Evolutionary conservation across 148 eudicot species (phyloP), one percentile per base, ranked within the genome.

Genomic region (Nepenthes mirabilis): DNA sequence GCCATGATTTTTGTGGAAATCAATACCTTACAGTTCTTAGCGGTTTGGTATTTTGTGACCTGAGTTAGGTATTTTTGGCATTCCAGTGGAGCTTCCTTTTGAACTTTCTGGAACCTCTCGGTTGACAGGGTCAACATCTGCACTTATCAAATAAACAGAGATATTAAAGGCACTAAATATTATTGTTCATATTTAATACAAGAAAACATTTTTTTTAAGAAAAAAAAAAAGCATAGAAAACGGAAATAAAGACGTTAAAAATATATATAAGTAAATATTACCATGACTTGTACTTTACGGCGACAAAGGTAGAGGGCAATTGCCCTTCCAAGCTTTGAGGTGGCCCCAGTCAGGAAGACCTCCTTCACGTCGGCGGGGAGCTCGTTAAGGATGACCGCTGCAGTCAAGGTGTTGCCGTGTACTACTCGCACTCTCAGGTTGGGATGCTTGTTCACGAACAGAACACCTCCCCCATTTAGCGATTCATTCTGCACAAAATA

Each of bases 41-140:
- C 97, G 4, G 94, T 88, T 45, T 83, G 83, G 61, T 88, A 83
- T 65, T 91, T 91, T 7, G 96, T 91, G 43, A 91, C 94, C 69
- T 85, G 96, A 62, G 88, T 90, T 36, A 91, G 74, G 67, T 81
- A 85, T 33, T 83, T 82, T 36, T 85, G 97, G 62, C 52, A 88
- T 47, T 85, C 88, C 9, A 48, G 48, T 33, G 94, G 86, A 11
- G 94, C 96, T 71, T 91, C 97, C 68, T 88, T 83, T 60, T 83
- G 86, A 40, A 91, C 80, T 55, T 83, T 91, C 36, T 84, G 81
- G 72, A 87, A 91, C 59, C 97, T 85, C 70, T 91, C 97, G 0
- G 84, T 77, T 40, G 97, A 88, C 54, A 77, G 67, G 32, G 97
- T 91, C 48, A 85, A 65, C 97, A 91, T 91, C 96, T 91, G 81